Evolutionary conservation across 345 rosid genomes (phyloP), one percentile per base, ranked within the genome.

Genomic region (Eucalyptus rudis): DNA sequence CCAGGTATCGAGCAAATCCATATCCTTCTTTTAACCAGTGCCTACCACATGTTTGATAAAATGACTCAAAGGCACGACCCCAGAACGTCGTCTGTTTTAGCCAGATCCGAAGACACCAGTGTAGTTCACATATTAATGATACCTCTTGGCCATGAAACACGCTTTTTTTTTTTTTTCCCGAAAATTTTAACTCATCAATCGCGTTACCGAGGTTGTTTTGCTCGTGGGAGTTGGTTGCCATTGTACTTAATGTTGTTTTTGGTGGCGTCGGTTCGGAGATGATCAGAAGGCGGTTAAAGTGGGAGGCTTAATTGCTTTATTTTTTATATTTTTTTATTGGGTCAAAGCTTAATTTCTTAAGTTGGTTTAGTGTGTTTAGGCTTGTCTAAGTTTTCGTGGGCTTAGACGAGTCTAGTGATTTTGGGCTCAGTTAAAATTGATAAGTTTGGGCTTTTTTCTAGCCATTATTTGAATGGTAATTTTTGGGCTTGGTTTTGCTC

Each of bases 31-130:
- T 50, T 50, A 50, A 50, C 17, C 3, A 50, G 0, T 20, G 62
- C 25, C 62, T 22, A 4, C 27, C 27, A 56, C 27, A 10, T 56
- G 62, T 56, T 56, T 20, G 62, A 22, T 56, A 56, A 56, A 56
- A 4, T 56, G 0, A 56, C 27, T 56, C 12, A 4, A 0, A 9
- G 62, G 27, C 0, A 56, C 27, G 6, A 56, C 27, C 27, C 36
- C 1, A 54, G 25, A 20, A 54, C 10, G 11, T 22, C 25, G 59
- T 54, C 59, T 54, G 59, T 54, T 1, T 54, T 20, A 20, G 59
- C 59, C 59, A 54, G 5, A 20, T 54, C 2, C 56, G 56, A 52
- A 52, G 22, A 52, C 56, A 52, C 56, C 22, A 3, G 56, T 16
- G 22, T 52, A 52, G 56, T 52, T 52, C 56, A 52, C 56, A 52